These are phyloP conservation scores for Fusarium tricinctum DNA, from an alignment of 2,329 filamentous ascomycete species.

Conservation along the genomic window DNA sequence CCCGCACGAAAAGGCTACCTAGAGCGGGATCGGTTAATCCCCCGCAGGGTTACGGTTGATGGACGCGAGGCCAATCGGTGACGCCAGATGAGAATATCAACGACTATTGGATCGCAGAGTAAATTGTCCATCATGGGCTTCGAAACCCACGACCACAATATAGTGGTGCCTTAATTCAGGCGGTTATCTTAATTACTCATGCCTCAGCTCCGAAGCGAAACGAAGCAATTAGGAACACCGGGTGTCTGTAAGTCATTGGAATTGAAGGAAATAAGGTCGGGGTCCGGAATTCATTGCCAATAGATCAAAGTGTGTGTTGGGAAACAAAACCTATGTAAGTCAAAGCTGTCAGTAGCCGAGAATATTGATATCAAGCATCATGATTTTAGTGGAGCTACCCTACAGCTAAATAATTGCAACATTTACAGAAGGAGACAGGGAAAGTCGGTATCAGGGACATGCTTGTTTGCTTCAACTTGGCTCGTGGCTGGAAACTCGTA, in stretches of 20 bases:
- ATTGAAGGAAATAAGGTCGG: neutral
- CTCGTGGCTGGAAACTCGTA: neutral
- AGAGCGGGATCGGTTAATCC: constrained; percentile 40
- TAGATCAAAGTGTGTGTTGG: constrained; percentile 7
- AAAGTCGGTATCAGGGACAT: neutral
- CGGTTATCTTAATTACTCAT: constrained; percentile 2
- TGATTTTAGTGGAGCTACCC: constrained; percentile 21
- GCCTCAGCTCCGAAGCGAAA: constrained; percentile 16
- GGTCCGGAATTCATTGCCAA: constrained; percentile 6
- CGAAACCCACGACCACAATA: constrained; percentile 16
- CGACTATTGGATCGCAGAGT: constrained; percentile 47
- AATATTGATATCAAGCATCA: neutral
- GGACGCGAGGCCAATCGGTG: constrained; percentile 48
- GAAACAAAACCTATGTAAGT: constrained; percentile 2
- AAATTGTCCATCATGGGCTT: constrained; percentile 43
- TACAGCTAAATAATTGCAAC: constrained; percentile 5
- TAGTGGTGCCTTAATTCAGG: constrained; percentile 12
- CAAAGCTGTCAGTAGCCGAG: constrained; percentile 14
- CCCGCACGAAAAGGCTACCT: constrained; percentile 18
- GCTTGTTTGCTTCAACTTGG: neutral
- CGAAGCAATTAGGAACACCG: constrained; percentile 15
- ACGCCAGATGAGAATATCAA: constrained; percentile 30
- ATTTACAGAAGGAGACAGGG: neutral
- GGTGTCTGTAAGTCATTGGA: neutral
- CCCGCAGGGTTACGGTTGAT: constrained; percentile 51